Evolutionary conservation across 805 yeast genomes (phyloP).

Genomic region (Ascoidea asiatica): DNA sequence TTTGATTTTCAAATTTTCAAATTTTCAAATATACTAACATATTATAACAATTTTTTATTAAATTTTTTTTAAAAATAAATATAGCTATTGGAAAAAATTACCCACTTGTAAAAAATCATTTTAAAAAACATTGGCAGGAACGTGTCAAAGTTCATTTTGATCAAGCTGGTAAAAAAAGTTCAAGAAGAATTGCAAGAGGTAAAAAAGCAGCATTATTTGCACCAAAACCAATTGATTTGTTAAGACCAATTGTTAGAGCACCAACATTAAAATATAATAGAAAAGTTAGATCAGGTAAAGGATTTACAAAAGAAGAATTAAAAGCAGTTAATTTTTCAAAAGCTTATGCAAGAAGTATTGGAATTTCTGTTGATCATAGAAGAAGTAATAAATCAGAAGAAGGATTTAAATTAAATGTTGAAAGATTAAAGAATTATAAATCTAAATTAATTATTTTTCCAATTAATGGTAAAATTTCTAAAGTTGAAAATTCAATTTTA

Average conservation of each 20-base stretch:
- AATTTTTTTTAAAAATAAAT: slow-evolving; percentile 2
- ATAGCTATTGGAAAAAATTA: slow-evolving; percentile 96
- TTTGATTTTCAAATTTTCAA: no score
- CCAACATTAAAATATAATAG: slow-evolving; percentile 99
- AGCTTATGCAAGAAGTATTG: slow-evolving; percentile 95
- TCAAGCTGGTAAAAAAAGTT: slow-evolving; percentile 99
- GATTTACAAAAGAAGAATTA: slow-evolving; percentile 95
- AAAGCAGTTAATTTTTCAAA: slow-evolving; percentile 93
- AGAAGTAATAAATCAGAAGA: slow-evolving; percentile 97
- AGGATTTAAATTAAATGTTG: slow-evolving; percentile 88
- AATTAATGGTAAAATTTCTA: slow-evolving; percentile 69
- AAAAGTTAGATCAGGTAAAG: slow-evolving; percentile 99
- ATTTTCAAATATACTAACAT: no score
- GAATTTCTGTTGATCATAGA: slow-evolving; percentile 99
- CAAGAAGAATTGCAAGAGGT: slow-evolving; percentile 92
- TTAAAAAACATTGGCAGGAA: slow-evolving; percentile 99
- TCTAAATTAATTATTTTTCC: slow-evolving; percentile 93
- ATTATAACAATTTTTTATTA: no score
- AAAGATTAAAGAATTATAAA: slow-evolving; percentile 93
- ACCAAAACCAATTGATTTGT: slow-evolving; percentile 93
- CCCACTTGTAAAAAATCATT: slow-evolving; percentile 98
- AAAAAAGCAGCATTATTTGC: slow-evolving; percentile 89
- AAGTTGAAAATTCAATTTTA: slow-evolving; percentile 66
- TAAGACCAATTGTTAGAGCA: slow-evolving; percentile 97
- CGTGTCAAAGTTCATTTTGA: slow-evolving; percentile 99